Evolutionary conservation across 1,284 basidiomycete genomes (phyloP), one percentile per base, ranked within the genome.

Genomic region (Sparassis latifolia): DNA sequence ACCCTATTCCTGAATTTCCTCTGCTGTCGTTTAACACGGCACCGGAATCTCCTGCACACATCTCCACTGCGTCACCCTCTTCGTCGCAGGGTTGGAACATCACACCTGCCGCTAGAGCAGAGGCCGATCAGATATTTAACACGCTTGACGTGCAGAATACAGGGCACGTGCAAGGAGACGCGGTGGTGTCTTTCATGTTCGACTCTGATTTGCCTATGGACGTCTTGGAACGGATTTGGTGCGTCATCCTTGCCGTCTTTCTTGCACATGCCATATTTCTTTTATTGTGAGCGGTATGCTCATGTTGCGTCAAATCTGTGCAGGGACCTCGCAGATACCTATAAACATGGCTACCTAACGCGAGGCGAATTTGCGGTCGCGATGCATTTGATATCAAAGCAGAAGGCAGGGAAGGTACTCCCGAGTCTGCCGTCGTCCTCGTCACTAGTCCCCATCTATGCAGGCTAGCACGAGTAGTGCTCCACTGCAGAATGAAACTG

Each of bases 311-410:
- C 20, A 20, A 20, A 20, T 20, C 20, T 20, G 20, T 20, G n/a
- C 58, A 95, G 92, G 93, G 96, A 99, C 66, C 80, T 99, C 12
- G 81, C 94, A 12, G 97, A 99, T 63, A 81, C 97, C 29, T 83
- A 89, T 49, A 87, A 88, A 56, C 87, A 94, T 56, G 97, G 97
- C 2, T 79, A 79, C 45, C 78, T 99, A 42, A 92, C 86, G 28
- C 82, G 84, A 45, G 95, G 98, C 53, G 92, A 95, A 47, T 99
- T 99, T 68, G 96, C 97, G 2, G 86, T 99, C 42, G 97, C 94
- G 3, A 88, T 97, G 86, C 82, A 95, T 69, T 79, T 99, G 47
- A 97, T 99, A 62, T 89, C 92, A 66, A 79, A 79, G 59, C 92
- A 87, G 65, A 71, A 97, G 3, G 78, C 82, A 1, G 96, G 96